phyloP scores from a whole-genome alignment of 805 yeast genomes.

The Clavispora phyllophila region DNA sequence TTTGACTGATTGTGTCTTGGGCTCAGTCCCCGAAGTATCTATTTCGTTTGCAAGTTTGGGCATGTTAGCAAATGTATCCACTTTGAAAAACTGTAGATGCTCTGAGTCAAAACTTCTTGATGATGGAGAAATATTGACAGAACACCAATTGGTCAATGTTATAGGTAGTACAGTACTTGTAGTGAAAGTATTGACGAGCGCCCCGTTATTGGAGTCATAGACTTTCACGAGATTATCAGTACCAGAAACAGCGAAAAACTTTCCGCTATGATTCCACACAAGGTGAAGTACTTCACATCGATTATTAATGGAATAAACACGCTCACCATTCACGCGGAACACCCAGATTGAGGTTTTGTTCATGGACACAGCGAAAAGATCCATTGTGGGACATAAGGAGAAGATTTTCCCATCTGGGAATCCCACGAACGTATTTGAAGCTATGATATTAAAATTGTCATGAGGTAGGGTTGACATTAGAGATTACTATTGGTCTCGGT shows the following conservation, averaged over 20 bases:
- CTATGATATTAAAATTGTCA: slow-evolving; percentile 1
- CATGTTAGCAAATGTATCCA: slow-evolving; percentile 25
- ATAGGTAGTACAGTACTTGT: slow-evolving; percentile 13
- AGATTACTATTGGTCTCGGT: neutral
- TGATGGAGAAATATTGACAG: slow-evolving; percentile 3
- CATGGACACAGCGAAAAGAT: slow-evolving; percentile 49
- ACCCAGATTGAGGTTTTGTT: slow-evolving; percentile 44
- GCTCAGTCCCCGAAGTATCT: slow-evolving; percentile 2
- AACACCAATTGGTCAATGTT: slow-evolving; percentile 16
- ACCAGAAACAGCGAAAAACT: slow-evolving; percentile 42
- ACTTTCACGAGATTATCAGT: slow-evolving; percentile 38
- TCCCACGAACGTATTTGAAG: slow-evolving; percentile 14
- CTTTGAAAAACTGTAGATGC: slow-evolving; percentile 21
- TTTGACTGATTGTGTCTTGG: slow-evolving; percentile 1
- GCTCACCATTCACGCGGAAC: slow-evolving; percentile 49
- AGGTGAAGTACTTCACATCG: slow-evolving; percentile 27
- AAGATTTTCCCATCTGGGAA: slow-evolving; percentile 34
- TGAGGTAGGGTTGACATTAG: neutral
- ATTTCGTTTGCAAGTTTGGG: slow-evolving; percentile 28
- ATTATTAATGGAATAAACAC: slow-evolving; percentile 45
- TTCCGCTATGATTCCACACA: slow-evolving; percentile 32
- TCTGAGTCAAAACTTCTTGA: neutral
- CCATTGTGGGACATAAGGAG: slow-evolving; percentile 51
- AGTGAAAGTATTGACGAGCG: slow-evolving; percentile 23
- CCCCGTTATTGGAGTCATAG: slow-evolving; percentile 45